A percentile compares a stretch with the other conserved stretches of the same genome.
Conservation (phyloP, 768 basidiomycete genomes). For the Pleurotus platypus region DNA sequence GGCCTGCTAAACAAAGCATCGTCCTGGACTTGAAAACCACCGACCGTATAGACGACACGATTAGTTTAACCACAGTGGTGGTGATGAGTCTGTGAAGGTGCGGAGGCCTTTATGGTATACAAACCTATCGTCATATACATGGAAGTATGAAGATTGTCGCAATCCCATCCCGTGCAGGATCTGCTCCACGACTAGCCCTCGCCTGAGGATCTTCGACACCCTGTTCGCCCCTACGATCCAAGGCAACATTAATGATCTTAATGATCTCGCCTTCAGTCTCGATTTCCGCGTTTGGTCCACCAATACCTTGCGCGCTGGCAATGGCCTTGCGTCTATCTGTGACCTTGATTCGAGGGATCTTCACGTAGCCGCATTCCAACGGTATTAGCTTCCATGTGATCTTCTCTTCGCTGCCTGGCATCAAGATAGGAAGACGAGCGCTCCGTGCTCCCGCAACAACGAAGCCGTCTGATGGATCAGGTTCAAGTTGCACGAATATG, state of each 20-base stretch:
- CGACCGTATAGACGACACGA: too few relatives aligned
- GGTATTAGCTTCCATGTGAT: constrained; percentile 70
- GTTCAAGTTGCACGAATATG: constrained; percentile 69
- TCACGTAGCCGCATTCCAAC: constrained; percentile 68
- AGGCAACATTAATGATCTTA: constrained; percentile 49
- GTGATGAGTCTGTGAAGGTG: too few relatives aligned
- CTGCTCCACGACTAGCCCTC: not conserved
- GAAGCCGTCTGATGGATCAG: constrained; percentile 67
- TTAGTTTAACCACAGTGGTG: too few relatives aligned
- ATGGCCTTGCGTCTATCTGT: constrained; percentile 42
- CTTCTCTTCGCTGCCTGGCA: constrained; percentile 67
- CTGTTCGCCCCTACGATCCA: constrained; percentile 26
- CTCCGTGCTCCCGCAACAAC: constrained; percentile 74
- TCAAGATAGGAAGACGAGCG: constrained; percentile 65
- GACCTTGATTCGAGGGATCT: constrained; percentile 60
- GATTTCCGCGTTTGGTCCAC: constrained; percentile 22
- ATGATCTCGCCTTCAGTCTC: constrained; percentile 44
- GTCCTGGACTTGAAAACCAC: too few relatives aligned
- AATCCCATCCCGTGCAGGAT: not conserved
- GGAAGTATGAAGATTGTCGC: not conserved
- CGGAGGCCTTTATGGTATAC: not conserved
- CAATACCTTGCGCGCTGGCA: constrained; percentile 21
- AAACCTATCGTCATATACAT: not conserved
- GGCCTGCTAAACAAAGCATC: too few relatives aligned
- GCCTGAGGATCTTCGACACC: constrained; percentile 7